phyloP scores from a whole-genome alignment of 176 grass and related monocot species.

The Tillandsia leiboldiana region DNA sequence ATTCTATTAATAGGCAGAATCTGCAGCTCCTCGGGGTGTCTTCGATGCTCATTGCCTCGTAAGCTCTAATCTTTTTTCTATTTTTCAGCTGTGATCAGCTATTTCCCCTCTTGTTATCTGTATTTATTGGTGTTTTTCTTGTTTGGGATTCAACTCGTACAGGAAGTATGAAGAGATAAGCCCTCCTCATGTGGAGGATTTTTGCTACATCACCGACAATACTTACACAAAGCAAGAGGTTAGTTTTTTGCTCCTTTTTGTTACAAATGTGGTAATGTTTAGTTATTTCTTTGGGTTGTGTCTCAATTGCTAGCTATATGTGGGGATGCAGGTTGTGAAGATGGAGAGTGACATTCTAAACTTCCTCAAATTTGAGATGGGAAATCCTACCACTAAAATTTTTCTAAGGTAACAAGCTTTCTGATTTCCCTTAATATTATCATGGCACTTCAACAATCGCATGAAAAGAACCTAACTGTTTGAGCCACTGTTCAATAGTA shows the following conservation, averaged over 20 bases:
- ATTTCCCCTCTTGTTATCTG: neutral
- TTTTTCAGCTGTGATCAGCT: neutral
- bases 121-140: constrained; percentile 5
- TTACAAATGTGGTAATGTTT: neutral
- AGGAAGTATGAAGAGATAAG: constrained; percentile 68
- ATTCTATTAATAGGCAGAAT: constrained; percentile 43
- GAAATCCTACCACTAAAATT: constrained; percentile 75
- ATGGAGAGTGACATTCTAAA: constrained; percentile 90
- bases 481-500: neutral
- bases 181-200: constrained; percentile 57
- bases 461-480: no score
- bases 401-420: constrained; percentile 44
- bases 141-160: constrained; percentile 1
- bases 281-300: neutral
- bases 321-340: constrained; percentile 37
- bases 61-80: constrained; percentile 12
- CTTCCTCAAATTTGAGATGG: constrained; percentile 78
- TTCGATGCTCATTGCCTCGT: constrained; percentile 79
- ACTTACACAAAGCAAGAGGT: constrained; percentile 68
- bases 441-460: no score
- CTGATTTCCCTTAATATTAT: no score
- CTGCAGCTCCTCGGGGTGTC: constrained; percentile 88
- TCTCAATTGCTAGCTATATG: constrained; percentile 1
- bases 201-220: constrained; percentile 62
- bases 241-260: neutral